Conservation (phyloP, 371 early-diverging fungal species). For the Circinella umbellata region DNA sequence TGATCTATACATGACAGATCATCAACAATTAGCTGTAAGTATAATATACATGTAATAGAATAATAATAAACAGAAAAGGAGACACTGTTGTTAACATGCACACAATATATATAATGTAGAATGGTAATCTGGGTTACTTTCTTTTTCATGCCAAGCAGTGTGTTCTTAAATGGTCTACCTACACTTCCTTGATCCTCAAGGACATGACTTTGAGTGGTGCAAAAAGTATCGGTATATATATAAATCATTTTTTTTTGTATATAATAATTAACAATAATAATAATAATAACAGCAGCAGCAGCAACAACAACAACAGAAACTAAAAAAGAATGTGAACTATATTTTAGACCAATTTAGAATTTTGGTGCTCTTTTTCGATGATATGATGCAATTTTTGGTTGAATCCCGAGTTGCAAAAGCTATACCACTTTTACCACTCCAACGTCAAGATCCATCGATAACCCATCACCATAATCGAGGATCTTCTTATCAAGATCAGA, state of each 20-base stretch:
- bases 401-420: slow-evolving; percentile 53
- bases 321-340: not conserved
- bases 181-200: slow-evolving; percentile 44
- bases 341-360: slow-evolving; percentile 43
- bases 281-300: no score
- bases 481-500: no score
- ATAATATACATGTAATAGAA: no score
- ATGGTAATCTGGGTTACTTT: slow-evolving; percentile 34
- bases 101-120: not conserved
- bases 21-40: not conserved
- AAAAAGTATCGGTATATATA: slow-evolving; percentile 36
- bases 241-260: not conserved
- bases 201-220: slow-evolving; percentile 49
- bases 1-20: slow-evolving; percentile 31
- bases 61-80: no score
- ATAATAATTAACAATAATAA: no score
- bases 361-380: slow-evolving; percentile 57
- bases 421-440: slow-evolving; percentile 7
- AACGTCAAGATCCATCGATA: no score
- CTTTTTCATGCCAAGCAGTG: slow-evolving; percentile 54
- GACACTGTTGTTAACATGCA: no score
- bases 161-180: slow-evolving; percentile 60
- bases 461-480: no score
- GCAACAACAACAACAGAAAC: no score
- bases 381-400: slow-evolving; percentile 53